Evolutionary conservation across 139 green algal species (phyloP).

Genomic region (Coelastrella sp.): DNA sequence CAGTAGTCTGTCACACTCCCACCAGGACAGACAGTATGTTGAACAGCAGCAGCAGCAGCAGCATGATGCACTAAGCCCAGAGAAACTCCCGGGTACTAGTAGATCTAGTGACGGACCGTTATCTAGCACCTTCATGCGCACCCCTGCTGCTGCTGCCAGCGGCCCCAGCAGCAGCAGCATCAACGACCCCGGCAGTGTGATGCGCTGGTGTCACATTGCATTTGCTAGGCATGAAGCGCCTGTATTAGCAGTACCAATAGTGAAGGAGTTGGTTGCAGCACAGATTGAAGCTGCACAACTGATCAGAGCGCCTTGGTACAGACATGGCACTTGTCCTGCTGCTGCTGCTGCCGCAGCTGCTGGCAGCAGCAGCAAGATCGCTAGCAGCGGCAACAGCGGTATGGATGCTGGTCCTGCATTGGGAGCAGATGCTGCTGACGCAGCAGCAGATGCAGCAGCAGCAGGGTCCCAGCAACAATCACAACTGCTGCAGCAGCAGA

Average conservation of each 20-base stretch:
- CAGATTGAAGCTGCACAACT: constrained; percentile 20
- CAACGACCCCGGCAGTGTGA: not conserved
- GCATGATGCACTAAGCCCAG: no score
- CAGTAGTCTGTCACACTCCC: no score
- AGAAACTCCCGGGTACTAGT: no score
- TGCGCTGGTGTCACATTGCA: constrained; percentile 16
- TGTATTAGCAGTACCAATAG: not conserved
- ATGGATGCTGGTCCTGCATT: not conserved
- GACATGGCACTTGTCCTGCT: no score
- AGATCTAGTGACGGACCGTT: no score
- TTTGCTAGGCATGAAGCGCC: constrained; percentile 5
- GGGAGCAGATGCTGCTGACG: not conserved
- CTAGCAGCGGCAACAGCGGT: not conserved
- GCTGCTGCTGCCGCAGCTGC: not conserved
- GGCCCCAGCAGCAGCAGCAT: constrained; percentile 4
- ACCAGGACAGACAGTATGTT: no score
- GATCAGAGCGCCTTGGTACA: constrained; percentile 32
- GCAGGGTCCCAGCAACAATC: no score
- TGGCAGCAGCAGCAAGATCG: not conserved
- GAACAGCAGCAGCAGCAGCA: no score
- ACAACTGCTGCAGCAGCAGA: no score
- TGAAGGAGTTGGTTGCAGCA: constrained; percentile 6
- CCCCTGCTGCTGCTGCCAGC: not conserved
- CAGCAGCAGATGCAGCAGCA: not conserved
- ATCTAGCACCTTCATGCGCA: not conserved